A percentile compares a stretch with the other conserved stretches of the same genome.
Conservation (phyloP, 169 alveolate species). For the Cryptosporidium canis region DNA sequence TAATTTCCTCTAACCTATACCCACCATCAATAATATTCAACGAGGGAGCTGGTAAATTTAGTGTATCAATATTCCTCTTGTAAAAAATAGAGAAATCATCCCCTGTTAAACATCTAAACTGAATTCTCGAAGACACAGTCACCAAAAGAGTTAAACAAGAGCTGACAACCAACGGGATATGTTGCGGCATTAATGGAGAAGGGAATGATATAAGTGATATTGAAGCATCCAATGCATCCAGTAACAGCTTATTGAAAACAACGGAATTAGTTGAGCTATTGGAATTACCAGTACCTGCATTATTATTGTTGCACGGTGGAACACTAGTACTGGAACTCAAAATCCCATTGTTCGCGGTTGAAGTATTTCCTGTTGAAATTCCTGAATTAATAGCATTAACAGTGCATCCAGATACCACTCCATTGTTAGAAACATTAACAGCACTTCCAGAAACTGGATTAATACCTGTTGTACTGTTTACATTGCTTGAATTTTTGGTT, state of each 20-base stretch:
- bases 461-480: background rate
- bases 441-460: background rate
- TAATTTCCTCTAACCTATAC: conserved; percentile 23
- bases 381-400: background rate
- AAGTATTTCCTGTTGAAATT: background rate
- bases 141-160: conserved; percentile 63
- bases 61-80: background rate
- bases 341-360: background rate
- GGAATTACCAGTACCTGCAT: background rate
- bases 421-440: background rate
- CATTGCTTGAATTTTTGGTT: background rate
- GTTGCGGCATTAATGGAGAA: conserved; percentile 44
- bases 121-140: conserved; percentile 56
- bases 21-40: conserved; percentile 43
- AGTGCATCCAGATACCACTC: background rate
- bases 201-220: conserved; percentile 52
- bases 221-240: conserved; percentile 55
- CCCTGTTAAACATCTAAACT: conserved; percentile 11
- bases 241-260: conserved; percentile 33
- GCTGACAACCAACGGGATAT: conserved; percentile 51
- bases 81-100: background rate
- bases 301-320: background rate
- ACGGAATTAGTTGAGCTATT: background rate
- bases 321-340: background rate
- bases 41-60: background rate